Conservation (phyloP, 176 grass and related monocot species). For the Cenchrus fungigraminus region DNA sequence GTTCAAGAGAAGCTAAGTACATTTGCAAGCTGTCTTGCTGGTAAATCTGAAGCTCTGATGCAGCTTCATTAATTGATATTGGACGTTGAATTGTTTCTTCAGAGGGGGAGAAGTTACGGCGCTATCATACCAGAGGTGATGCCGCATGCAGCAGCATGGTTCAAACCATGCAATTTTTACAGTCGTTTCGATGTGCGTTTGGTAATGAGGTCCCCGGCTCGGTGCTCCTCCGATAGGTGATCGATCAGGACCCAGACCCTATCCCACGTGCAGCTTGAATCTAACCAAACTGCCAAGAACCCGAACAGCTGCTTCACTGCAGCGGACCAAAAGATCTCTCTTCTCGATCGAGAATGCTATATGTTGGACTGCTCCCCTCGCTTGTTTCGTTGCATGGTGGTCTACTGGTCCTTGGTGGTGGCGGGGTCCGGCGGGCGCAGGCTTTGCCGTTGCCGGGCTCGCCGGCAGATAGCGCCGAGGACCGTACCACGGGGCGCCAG, state of each 20-base stretch:
- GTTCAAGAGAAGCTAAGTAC: no score
- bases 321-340: not conserved
- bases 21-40: no score
- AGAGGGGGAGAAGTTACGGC: no score
- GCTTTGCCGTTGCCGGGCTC: not conserved
- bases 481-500: conserved; percentile 7
- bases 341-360: no score
- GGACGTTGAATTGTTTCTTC: no score
- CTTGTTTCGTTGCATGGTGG: no score
- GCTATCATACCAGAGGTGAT: no score
- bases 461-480: not conserved
- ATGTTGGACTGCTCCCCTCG: no score
- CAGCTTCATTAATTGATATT: no score
- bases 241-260: not conserved
- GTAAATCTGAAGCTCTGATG: no score
- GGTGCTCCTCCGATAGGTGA: not conserved
- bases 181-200: not conserved
- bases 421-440: not conserved
- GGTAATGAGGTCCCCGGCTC: not conserved
- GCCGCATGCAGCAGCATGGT: no score
- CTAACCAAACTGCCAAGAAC: not conserved
- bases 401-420: not conserved
- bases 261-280: not conserved
- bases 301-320: not conserved
- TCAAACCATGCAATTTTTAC: not conserved